Evolutionary conservation across 495 filamentous ascomycete species (phyloP), one percentile per base, ranked within the genome.

Genomic region (Hypoxylon lienhwacheense): DNA sequence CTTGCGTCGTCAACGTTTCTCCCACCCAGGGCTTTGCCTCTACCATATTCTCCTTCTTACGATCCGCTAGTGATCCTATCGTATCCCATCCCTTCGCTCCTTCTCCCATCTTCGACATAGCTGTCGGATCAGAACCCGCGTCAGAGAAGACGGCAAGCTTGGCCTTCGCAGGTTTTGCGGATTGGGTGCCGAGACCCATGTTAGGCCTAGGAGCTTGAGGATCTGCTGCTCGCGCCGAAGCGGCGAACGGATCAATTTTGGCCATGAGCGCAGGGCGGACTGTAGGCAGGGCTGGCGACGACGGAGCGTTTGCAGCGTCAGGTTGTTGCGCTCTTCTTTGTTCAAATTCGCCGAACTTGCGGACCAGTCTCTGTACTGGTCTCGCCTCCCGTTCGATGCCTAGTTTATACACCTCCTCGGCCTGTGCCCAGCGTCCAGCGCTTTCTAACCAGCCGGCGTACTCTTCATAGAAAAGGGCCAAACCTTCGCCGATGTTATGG

Each of bases 401-500:
- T 35, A 95, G 75, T 53, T 82, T 81, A 58, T 93, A 98, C 1
- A 98, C 85, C 68, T 98, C 95, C 47, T 95, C 89, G 5, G 95
- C 93, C 66, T 97, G 93, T 5, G 78, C 79, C 89, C 92, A 96
- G 40, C 91, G 79, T 12, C 86, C 90, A 7, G 84, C 86, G 40
- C 82, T 77, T 72, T 98, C 93, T 14, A 98, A 71, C 88, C 91
- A 95, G 0, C 81, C 86, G 0, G 93, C 91, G 72, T 95, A 97
- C 61, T 97, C 95, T 64, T 98, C 93, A 69, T 98, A 97, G 64
- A 91, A 98, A n/a, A 97, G 72, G 0, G 93, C 93, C 7, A 98
- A 75, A 1, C 81, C 76, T 60, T 96, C 91, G 36, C 91, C 93
- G 52, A 97, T 87, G 48, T 79, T 79, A 53, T 97, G 90, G 16